Evolutionary conservation across 345 rosid genomes (phyloP), one percentile per base, ranked within the genome.

Genomic region (Gossypium sturtianum): DNA sequence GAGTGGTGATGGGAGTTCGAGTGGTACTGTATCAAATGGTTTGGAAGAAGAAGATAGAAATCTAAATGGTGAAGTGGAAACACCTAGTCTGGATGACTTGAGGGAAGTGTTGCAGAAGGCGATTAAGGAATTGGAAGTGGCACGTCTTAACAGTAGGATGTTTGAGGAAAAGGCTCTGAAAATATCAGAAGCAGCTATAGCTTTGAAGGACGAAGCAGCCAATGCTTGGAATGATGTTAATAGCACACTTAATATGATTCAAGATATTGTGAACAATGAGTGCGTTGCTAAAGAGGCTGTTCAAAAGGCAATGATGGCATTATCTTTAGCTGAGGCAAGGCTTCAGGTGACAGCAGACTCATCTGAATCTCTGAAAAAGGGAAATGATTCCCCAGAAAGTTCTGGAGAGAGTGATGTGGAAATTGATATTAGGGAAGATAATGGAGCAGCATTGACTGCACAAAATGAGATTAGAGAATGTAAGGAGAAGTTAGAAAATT

Each of bases 201-300:
- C 38, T 23, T 58, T 23, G 63, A 58, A 58, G 63, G 63, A 58
- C 63, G 63, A 58, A 58, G 63, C 38, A 58, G 63, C 34, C 34
- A 58, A 58, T 58, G 63, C 63, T 58, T 58, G 63, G 63, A 58
- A 12, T 58, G 63, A 58, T 58, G 63, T 58, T 58, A 58, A 58
- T 58, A 23, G 34, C 63, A 58, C 8, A 15, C 8, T 22, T 58
- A 58, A 58, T 23, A 58, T 58, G 63, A 23, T 23, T 58, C 34
- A 58, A 58, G 63, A 58, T 58, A 23, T 58, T 58, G 38, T 23
- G 63, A 58, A 58, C 4, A 9, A 23, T 0, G 63, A 58, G 63
- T 23, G 63, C 15, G 10, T 23, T 58, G 63, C 63, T 12, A 22
- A 58, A 58, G 63, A 58, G 63, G 63, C 63, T 58, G 63, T 58